Base-by-base conservation (phyloP, 164 flowering plant species). In the Malania oleifera region DNA sequence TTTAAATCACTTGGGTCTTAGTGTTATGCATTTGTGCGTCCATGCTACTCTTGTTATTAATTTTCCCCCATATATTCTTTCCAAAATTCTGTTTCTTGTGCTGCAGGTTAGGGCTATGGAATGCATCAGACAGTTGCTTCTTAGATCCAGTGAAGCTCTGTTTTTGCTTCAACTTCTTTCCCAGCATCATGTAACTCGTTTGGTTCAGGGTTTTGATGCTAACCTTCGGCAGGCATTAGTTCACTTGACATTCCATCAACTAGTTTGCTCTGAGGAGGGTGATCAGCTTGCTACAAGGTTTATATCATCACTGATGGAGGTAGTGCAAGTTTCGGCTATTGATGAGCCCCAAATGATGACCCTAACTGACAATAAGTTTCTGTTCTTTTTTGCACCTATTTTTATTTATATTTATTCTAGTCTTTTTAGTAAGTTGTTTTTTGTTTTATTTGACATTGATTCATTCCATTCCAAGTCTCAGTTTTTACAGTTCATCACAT, bases 91-190 rank as follows among this genome's bases (percentile, higher is more conserved):
- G 27, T 37, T 44, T 61, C 17, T 49, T 69, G 25, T 61, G 15
- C 41, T 69, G 39, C 79, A 93, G 99, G 97, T 93, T 69, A 82
- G 97, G 66, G 92, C 91, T 48, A 88, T 90, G 91, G 99, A 93
- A 66, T 90, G 97, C 61, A 75, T 90, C 52, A 74, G 99, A 75
- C 91, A 91, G 63, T 70, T 93, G 78, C 89, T 93, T 48, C 89
- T 84, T 54, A 81, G 97, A 77, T 88, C 89, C 51, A 83, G 76
- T 38, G 99, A 93, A 82, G 99, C 97, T 38, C 71, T 93, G 39
- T 90, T 82, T 71, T 53, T 90, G 62, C 91, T 93, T 20, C 92
- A 86, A 67, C 92, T 88, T 59, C 86, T 88, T 69, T 86, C 86
- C 27, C 97, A 82, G 65, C 95, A 93, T 75, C 86, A 90, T 67